phyloP scores from a whole-genome alignment of 1,284 basidiomycete genomes.

The Malassezia equina region DNA sequence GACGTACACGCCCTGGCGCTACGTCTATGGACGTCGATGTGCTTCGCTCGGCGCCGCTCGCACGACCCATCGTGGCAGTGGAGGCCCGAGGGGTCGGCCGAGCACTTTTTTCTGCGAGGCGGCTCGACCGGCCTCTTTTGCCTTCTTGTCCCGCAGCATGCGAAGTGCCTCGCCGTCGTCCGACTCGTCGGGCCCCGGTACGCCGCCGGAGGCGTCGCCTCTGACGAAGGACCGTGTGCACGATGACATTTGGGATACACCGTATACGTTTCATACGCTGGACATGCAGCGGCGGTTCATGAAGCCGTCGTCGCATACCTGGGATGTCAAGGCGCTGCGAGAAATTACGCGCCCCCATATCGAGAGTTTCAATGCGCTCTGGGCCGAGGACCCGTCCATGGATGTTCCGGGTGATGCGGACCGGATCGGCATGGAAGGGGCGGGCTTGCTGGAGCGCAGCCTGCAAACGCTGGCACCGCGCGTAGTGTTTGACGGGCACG shows the following conservation, averaged over 20 bases:
- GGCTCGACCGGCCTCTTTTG: not conserved
- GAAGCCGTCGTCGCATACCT: slow-evolving; percentile 62
- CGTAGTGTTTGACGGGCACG: slow-evolving; percentile 76
- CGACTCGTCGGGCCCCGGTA: slow-evolving; percentile 11
- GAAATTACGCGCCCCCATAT: slow-evolving; percentile 89
- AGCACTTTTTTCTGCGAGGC: slow-evolving; percentile 1
- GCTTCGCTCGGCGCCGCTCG: not conserved
- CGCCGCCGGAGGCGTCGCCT: slow-evolving; percentile 7
- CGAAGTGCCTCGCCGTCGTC: slow-evolving; percentile 13
- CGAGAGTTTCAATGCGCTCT: slow-evolving; percentile 86
- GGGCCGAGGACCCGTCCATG: slow-evolving; percentile 37
- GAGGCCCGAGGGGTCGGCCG: slow-evolving; percentile 1
- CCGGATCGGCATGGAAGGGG: slow-evolving; percentile 57
- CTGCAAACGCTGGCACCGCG: slow-evolving; percentile 77
- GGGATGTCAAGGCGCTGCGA: slow-evolving; percentile 72
- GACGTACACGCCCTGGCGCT: too few species aligned
- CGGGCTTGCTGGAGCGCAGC: slow-evolving; percentile 69
- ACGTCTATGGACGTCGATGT: too few species aligned
- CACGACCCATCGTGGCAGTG: not conserved
- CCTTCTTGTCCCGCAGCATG: slow-evolving; percentile 1
- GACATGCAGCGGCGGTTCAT: slow-evolving; percentile 70
- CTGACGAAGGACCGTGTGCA: not conserved
- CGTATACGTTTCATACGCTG: slow-evolving; percentile 66
- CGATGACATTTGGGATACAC: slow-evolving; percentile 21
- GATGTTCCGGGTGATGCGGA: slow-evolving; percentile 56